Percentiles rank a stretch among this genome's conserved stretches.
phyloP scores from a whole-genome alignment of 2,329 filamentous ascomycete genomes.

The Trichoderma sp. region DNA sequence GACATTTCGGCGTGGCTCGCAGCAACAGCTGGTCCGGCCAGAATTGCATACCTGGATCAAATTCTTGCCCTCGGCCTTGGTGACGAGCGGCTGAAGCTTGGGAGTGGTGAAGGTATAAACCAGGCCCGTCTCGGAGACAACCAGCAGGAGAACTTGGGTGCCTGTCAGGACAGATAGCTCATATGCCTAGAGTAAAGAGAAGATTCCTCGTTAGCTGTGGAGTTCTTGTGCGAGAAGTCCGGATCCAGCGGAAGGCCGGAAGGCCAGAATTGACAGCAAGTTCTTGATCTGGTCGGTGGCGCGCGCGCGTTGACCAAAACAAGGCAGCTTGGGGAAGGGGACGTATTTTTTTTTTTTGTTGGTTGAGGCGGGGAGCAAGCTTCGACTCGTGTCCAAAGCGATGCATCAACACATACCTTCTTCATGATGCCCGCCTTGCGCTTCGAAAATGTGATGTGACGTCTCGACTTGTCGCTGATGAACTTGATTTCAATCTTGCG shows the following conservation, averaged over 20 bases:
- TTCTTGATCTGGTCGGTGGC: neutral
- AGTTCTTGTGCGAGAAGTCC: neutral
- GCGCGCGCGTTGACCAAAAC: neutral
- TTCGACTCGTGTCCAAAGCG: neutral
- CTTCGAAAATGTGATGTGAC: slow-evolving; percentile 99
- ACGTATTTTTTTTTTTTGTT: neutral
- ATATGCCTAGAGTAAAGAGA: slow-evolving; percentile 69
- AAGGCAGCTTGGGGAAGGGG: neutral
- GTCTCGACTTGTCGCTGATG: slow-evolving; percentile 98
- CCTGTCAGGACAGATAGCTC: slow-evolving; percentile 96
- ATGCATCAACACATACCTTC: slow-evolving; percentile 70
- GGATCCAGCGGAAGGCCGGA: slow-evolving; percentile 21
- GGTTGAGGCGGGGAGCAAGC: neutral
- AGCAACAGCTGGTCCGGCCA: neutral
- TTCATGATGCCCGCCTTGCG: slow-evolving; percentile 99
- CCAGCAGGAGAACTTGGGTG: slow-evolving; percentile 93
- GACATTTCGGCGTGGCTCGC: neutral
- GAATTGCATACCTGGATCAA: slow-evolving; percentile 81
- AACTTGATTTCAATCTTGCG: slow-evolving; percentile 99
- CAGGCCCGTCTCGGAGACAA: slow-evolving; percentile 95
- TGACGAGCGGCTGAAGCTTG: slow-evolving; percentile 96
- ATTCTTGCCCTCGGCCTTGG: slow-evolving; percentile 98
- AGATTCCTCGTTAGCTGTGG: slow-evolving; percentile 32
- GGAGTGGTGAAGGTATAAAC: slow-evolving; percentile 99
- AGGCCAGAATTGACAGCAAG: neutral